Conservation (phyloP, 768 basidiomycete genomes). For the Naganishia onofrii region DNA sequence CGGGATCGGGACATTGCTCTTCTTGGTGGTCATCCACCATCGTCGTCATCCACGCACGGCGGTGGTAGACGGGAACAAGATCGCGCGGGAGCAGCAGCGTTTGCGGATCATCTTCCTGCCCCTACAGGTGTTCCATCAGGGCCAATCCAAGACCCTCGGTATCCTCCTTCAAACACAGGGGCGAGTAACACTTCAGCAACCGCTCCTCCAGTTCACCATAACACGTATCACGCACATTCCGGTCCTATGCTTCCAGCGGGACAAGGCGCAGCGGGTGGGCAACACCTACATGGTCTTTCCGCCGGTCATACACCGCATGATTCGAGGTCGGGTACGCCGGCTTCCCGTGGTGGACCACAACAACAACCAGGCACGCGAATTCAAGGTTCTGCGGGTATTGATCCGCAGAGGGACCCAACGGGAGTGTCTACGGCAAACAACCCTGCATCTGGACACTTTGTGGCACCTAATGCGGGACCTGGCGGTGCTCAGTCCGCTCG, state of each 20-base stretch:
- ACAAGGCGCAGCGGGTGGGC: neutral
- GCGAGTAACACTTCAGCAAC: neutral
- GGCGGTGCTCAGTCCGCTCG: neutral
- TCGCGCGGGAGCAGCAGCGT: neutral
- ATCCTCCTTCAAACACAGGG: neutral
- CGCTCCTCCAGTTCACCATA: neutral
- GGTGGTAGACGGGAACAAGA: neutral
- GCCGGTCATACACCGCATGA: constrained; percentile 3
- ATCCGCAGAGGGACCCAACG: too few species aligned
- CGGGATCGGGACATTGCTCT: neutral
- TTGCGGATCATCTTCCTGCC: neutral
- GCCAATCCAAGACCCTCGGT: neutral
- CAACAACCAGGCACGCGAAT: neutral
- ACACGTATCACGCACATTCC: constrained; percentile 1
- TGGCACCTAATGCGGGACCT: neutral
- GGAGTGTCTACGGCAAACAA: neutral
- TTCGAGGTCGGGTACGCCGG: constrained; percentile 6
- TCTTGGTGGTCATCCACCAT: constrained; percentile 19
- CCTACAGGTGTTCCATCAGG: neutral
- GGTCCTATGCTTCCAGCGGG: neutral
- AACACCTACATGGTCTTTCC: neutral
- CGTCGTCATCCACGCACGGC: neutral
- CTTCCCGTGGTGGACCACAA: neutral
- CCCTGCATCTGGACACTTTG: neutral
- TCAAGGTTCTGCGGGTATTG: neutral